Percentiles rank a stretch among this genome's conserved stretches.
Conservation (phyloP, 345 rosid species). For the Moricandia arvensis region DNA sequence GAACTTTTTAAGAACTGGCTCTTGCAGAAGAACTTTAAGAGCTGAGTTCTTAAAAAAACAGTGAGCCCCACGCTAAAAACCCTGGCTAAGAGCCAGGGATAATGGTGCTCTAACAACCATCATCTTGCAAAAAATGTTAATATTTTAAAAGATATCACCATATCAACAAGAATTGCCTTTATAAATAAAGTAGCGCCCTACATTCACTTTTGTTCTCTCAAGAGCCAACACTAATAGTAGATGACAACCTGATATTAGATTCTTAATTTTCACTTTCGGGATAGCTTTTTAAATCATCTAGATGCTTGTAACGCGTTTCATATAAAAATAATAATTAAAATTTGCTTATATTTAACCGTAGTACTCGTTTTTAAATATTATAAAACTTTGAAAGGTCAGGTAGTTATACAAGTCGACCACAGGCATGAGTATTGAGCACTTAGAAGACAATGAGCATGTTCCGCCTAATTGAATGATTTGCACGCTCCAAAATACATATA, state of each 20-base stretch:
- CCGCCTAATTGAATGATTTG: neutral
- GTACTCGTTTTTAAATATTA: neutral
- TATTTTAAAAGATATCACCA: neutral
- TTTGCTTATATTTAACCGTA: neutral
- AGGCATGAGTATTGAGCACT: neutral
- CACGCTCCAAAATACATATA: neutral
- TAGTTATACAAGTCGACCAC: neutral
- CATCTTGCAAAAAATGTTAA: neutral
- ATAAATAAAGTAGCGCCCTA: neutral
- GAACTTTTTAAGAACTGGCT: too few relatives aligned
- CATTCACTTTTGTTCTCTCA: neutral
- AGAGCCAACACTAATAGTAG: neutral
- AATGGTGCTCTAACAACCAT: too few relatives aligned
- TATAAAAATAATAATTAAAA: neutral
- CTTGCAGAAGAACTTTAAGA: too few relatives aligned
- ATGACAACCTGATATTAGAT: neutral
- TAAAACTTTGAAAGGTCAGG: neutral
- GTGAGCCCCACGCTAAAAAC: too few relatives aligned
- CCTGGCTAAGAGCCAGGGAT: too few relatives aligned
- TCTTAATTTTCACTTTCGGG: neutral
- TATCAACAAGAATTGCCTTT: neutral
- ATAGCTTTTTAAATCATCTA: neutral
- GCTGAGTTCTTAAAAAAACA: too few relatives aligned
- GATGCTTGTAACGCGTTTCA: neutral
- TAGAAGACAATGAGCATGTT: neutral